Base-by-base conservation (phyloP, 2,329 filamentous ascomycete species). In the Trichoderma sp. region DNA sequence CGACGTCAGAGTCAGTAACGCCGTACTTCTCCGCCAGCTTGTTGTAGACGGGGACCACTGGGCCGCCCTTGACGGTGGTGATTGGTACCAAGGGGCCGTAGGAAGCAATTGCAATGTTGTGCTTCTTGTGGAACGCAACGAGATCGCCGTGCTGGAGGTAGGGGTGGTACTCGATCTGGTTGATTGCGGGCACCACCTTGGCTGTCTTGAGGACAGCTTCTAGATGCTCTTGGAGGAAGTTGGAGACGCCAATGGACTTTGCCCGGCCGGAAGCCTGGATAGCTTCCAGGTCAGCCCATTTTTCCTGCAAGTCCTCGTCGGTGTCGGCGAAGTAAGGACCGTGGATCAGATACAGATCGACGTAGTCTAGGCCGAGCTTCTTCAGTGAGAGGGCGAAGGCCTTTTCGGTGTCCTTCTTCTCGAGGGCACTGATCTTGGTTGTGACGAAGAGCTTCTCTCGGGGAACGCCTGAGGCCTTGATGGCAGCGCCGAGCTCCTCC, bases 81-180 rank as follows among this genome's bases (percentile, higher is more conserved):
- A 86, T 76, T 3, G 87, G 84, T 1, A 85, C 84, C 70, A 93
- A 82, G 1, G 89, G 87, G 0, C 77, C 84, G 79, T 90, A 91
- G 9, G 86, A 86, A 6, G 85, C 81, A 3, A 87, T 79, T 4
- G 87, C 85, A 73, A 93, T 92, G 69, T 83, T 80, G 76, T 91
- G 82, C 76, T 86, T 80, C 75, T 84, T 84, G 79, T 86, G 87
- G 80, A 87, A 92, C 17, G 83, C 80, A 36, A 92, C 69, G 13
- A 92, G 82, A 71, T 85, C 83, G 6, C 84, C 84, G 78, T 92
- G 91, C 80, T 92, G 91, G 66, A 92, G 84, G 79, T 93, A 93
- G 0, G 93, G 92, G 81, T 96, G 92, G 77, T 88, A 90, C 83
- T 95, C 93, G 77, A 95, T 92, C 85, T 96, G 93, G 83, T 95